A percentile compares a stretch with the other conserved stretches of the same genome.
Evolutionary conservation across 495 filamentous ascomycete genomes (phyloP).

Genomic region (Saxophila tyrrhenica): DNA sequence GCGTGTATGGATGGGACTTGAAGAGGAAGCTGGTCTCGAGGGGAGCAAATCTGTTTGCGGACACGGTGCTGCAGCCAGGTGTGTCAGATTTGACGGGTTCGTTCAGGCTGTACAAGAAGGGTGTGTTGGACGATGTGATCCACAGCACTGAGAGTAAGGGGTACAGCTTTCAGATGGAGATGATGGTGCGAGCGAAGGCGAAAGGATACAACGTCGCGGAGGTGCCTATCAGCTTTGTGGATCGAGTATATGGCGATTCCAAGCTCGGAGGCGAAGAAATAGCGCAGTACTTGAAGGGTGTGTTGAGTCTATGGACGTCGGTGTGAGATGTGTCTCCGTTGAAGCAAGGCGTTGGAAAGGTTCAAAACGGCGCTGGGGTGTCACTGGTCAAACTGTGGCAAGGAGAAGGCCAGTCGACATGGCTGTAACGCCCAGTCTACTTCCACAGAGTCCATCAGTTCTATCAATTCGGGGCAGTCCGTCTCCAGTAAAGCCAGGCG

Average conservation of each 20-base stretch:
- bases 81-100: constrained; percentile 92
- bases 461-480: too few species aligned
- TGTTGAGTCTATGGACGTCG: constrained; percentile 78
- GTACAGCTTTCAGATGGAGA: constrained; percentile 99
- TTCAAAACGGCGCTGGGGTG: not conserved
- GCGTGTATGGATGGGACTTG: constrained; percentile 94
- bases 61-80: constrained; percentile 87
- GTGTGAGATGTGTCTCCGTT: constrained; percentile 40
- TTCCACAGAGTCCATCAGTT: too few species aligned
- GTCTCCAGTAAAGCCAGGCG: too few species aligned
- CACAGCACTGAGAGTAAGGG: constrained; percentile 82
- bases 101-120: constrained; percentile 88
- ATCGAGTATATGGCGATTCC: constrained; percentile 87
- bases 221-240: constrained; percentile 92
- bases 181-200: constrained; percentile 85
- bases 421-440: too few species aligned
- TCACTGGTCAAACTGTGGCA: too few species aligned
- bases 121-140: constrained; percentile 81
- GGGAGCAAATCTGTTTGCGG: constrained; percentile 90
- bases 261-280: constrained; percentile 90
- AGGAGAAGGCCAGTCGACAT: too few species aligned
- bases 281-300: constrained; percentile 94
- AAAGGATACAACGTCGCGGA: constrained; percentile 85
- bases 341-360: constrained; percentile 1
- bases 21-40: constrained; percentile 88